Percentiles rank a stretch among this genome's conserved stretches.
Evolutionary conservation across 805 yeast species (phyloP).

Genomic region (Barnettozyma botsteinii): DNA sequence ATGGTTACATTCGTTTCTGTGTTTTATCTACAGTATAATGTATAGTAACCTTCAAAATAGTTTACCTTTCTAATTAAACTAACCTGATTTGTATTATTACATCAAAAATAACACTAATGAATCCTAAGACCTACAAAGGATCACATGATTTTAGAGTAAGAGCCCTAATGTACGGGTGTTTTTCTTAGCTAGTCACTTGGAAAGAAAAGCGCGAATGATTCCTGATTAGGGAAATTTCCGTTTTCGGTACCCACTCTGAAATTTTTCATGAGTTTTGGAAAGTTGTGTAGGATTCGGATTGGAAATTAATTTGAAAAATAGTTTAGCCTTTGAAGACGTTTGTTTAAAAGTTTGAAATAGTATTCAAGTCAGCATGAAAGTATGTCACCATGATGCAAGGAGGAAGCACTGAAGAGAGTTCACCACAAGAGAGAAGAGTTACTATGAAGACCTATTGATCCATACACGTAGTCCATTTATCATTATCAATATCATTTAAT

Average conservation of each 20-base stretch:
- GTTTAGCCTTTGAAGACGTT: conserved; percentile 9
- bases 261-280: conserved; percentile 9
- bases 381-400: conserved; percentile 1
- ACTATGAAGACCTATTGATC: no score
- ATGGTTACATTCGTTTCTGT: no score
- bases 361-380: conserved; percentile 13
- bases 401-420: not conserved
- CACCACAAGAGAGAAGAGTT: not conserved
- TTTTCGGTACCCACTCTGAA: conserved; percentile 21
- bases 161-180: not conserved
- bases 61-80: no score
- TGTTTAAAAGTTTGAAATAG: not conserved
- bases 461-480: no score
- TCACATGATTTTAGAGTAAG: no score
- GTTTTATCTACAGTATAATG: no score
- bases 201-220: not conserved
- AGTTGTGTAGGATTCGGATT: conserved; percentile 10
- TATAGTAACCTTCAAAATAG: no score
- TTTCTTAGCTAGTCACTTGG: not conserved
- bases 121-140: no score
- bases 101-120: no score
- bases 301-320: conserved; percentile 18
- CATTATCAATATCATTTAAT: no score
- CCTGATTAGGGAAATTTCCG: conserved; percentile 12
- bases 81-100: no score